phyloP scores from a whole-genome alignment of 78 protist species.

The Dictyostelium citrinum region DNA sequence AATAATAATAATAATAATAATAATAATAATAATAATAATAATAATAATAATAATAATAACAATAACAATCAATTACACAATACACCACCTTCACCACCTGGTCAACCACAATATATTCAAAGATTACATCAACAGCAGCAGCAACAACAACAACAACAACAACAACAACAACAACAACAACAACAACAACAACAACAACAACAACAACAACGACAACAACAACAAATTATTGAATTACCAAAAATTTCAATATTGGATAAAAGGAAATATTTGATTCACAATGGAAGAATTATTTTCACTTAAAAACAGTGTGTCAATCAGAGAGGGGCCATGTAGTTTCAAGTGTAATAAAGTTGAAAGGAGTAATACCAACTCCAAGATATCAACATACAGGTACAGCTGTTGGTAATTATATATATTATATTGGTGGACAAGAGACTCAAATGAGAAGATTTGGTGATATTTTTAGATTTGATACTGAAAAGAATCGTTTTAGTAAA shows the following conservation, averaged over 20 bases:
- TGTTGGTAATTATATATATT: constrained; percentile 48
- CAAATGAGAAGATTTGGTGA: constrained; percentile 55
- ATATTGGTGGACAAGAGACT: constrained; percentile 75
- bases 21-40: neutral
- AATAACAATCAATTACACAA: neutral
- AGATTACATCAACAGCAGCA: neutral
- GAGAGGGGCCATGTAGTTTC: constrained; percentile 11
- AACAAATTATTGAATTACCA: neutral
- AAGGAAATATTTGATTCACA: neutral
- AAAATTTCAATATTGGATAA: neutral
- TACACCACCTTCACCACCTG: neutral
- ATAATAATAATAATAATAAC: neutral
- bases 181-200: neutral
- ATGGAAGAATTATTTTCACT: constrained; percentile 56
- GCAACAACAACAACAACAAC: neutral
- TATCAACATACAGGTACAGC: constrained; percentile 74
- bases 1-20: neutral
- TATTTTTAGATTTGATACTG: constrained; percentile 53
- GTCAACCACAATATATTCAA: neutral
- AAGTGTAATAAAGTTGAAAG: neutral
- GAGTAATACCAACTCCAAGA: constrained; percentile 44
- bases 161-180: neutral
- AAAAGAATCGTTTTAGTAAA: neutral
- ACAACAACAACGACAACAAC: neutral
- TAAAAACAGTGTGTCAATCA: neutral